These are phyloP conservation scores for Candida sanyiensis DNA, from an alignment of 805 yeast genomes.

Conservation along the genomic window DNA sequence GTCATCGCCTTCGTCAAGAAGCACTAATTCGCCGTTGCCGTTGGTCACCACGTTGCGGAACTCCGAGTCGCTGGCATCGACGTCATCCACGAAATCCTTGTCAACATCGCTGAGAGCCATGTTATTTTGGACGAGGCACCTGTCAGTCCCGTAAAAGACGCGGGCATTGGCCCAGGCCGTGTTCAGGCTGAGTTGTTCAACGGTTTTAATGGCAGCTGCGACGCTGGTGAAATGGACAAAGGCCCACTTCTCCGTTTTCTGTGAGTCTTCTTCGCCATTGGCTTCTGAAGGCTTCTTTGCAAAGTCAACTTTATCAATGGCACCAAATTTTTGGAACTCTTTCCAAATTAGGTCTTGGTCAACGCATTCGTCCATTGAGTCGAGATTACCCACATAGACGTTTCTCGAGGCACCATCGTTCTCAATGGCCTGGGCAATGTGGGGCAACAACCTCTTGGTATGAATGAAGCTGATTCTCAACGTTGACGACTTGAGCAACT, in stretches of 20 bases:
- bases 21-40: constrained; percentile 1
- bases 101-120: neutral
- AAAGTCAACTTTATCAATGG: constrained; percentile 57
- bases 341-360: constrained; percentile 36
- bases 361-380: constrained; percentile 37
- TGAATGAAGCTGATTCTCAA: constrained; percentile 32
- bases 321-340: constrained; percentile 54
- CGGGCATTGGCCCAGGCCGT: constrained; percentile 68
- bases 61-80: constrained; percentile 1
- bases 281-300: constrained; percentile 35
- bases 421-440: constrained; percentile 41
- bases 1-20: neutral
- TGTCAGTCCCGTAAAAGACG: constrained; percentile 86
- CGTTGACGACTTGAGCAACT: constrained; percentile 33
- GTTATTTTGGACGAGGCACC: constrained; percentile 52
- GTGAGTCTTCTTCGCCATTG: constrained; percentile 30
- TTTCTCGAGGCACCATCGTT: constrained; percentile 91
- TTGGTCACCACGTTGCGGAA: constrained; percentile 4
- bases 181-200: constrained; percentile 62
- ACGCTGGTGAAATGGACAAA: constrained; percentile 86
- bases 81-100: constrained; percentile 3
- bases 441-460: constrained; percentile 24
- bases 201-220: constrained; percentile 78
- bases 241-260: constrained; percentile 50
- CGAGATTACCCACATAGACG: constrained; percentile 77